Base-by-base conservation (phyloP, 2,329 filamentous ascomycete genomes). In the Ploettnerulaceae sp. region DNA sequence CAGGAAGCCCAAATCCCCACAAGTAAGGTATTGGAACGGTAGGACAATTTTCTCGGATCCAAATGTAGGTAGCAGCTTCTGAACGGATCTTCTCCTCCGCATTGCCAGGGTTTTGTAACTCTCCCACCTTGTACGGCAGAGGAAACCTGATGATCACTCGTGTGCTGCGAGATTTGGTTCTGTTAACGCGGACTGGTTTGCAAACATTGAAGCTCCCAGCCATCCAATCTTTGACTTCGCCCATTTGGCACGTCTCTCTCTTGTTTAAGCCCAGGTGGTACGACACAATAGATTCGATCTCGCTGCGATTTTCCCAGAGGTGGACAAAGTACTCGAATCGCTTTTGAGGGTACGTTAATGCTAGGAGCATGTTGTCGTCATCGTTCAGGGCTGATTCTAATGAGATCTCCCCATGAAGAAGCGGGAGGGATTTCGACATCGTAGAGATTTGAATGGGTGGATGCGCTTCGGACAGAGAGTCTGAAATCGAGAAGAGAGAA, bases 51-150 rank as follows among this genome's bases (percentile, higher is more conserved):
- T 66, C 55, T 21, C 65, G 53, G 3, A 70, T 55, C 66, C 64
- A 70, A 14, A 63, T 57, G 51, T 65, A 71, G 2, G 66, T 66
- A 1, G 61, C 68, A 9, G 61, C 66, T 56, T 71, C 68, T 45
- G 57, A 57, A 12, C 60, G 50, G 2, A 72, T n/a, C n/a, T n/a
- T n/a, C n/a, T n/a, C n/a, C n/a, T n/a, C n/a, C n/a, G n/a, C n/a
- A n/a, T n/a, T n/a, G 8, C 68, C 70, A 9, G 67, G 67, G 45
- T 59, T 49, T n/a, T 39, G 48, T 11, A 42, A 45, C 42, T 71
- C 69, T 8, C 68, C 69, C 6, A 68, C 52, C 39, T 65, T 65
- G 51, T 63, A 64, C 18, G 63, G 63, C 45, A 67, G 50, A 41
- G 66, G 59, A 35, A 64, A 59, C 14, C 61, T 48, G 33, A 55